Evolutionary conservation across 768 basidiomycete genomes (phyloP), one percentile per base, ranked within the genome.

Genomic region (Amanita brunnescens): DNA sequence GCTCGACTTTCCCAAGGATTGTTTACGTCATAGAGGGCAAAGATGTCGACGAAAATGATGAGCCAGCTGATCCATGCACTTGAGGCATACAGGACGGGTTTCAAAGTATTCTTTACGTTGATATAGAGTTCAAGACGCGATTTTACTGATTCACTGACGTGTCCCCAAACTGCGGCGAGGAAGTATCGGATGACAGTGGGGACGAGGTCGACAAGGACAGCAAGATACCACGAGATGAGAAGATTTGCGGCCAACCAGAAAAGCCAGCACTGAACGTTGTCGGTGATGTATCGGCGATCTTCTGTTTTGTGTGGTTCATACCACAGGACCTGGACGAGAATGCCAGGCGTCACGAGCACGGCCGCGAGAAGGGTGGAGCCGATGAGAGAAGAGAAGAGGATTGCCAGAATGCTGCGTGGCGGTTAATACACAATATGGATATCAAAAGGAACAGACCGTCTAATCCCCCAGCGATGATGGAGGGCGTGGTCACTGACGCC

Each of bases 221-320:
- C 88, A 30, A 91, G 79, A 54, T 74, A 83, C 87, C 87, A 91
- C 2, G 87, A 88, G 47, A 88, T 74, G 52, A 86, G 68, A 47
- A 89, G 68, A 62, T 91, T 89, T 34, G 83, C 76, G 4, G 87
- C 88, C 6, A 78, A 80, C 86, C 87, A 91, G 64, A 86, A 87
- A 2, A 89, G 70, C 87, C 87, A 91, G 2, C 85, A 83, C 62
- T 84, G 71, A 40, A 85, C 63, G 61, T 84, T 89, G 55, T 81
- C 75, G 49, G 75, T 75, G 54, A 87, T 74, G 55, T 75, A 85
- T 24, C 69, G 72, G 13, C 85, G 76, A 55, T 79, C 68, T 6
- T 72, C 70, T 14, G 76, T 76, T 6, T 74, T 77, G 49, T 85
- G 62, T 0, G 76, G 77, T 40, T 79, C 74, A 59, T 83, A 85